Evolutionary conservation across 441 rosid species (phyloP).

Genomic region (Adansonia madagascariensis): DNA sequence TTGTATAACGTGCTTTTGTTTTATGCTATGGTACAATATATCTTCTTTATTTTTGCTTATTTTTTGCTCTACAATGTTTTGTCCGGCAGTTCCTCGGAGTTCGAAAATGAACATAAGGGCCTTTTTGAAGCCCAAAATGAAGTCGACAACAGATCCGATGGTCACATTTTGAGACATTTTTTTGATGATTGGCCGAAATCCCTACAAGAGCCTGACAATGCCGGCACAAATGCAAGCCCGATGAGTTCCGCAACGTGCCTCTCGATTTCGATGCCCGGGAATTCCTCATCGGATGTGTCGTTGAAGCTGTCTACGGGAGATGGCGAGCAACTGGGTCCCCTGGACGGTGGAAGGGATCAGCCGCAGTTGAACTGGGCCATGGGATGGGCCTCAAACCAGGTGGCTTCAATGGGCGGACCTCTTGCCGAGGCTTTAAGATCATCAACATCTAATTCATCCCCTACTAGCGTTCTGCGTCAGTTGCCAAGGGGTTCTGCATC

Average conservation of each 20-base stretch:
- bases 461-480: slow-evolving; percentile 79
- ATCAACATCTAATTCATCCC: slow-evolving; percentile 59
- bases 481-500: slow-evolving; percentile 46
- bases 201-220: slow-evolving; percentile 48
- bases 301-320: slow-evolving; percentile 73
- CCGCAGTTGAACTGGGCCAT: slow-evolving; percentile 55
- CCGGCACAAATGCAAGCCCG: slow-evolving; percentile 39
- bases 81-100: slow-evolving; percentile 40
- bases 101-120: slow-evolving; percentile 46
- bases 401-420: slow-evolving; percentile 80
- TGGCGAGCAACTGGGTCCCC: slow-evolving; percentile 43
- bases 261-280: slow-evolving; percentile 75
- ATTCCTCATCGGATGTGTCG: slow-evolving; percentile 70
- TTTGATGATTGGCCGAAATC: slow-evolving; percentile 93
- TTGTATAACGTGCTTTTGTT: slow-evolving; percentile 24
- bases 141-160: slow-evolving; percentile 47
- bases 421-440: slow-evolving; percentile 84
- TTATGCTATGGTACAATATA: background rate
- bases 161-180: slow-evolving; percentile 73
- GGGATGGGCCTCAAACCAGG: slow-evolving; percentile 58
- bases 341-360: slow-evolving; percentile 44
- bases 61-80: slow-evolving; percentile 14
- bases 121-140: slow-evolving; percentile 49
- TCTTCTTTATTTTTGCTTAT: background rate
- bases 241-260: slow-evolving; percentile 53